These are phyloP conservation scores for Cicer yamashitae DNA, from an alignment of 306 rosid genomes.

Conservation along the genomic window DNA sequence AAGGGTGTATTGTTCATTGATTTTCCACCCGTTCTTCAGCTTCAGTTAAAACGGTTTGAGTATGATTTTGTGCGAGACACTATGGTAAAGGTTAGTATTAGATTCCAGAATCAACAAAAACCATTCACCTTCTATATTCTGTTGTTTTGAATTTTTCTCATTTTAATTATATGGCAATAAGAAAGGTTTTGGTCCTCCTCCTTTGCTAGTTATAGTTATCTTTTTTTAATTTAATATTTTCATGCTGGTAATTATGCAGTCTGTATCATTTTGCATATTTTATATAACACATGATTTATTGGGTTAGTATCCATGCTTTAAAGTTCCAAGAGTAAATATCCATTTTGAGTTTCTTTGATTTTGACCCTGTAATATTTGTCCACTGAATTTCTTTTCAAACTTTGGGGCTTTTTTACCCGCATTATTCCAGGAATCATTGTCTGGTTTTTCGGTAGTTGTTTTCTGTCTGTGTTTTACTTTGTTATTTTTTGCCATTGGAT, in stretches of 20 bases:
- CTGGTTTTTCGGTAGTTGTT: background rate
- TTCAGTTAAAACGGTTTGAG: slow-evolving; percentile 92
- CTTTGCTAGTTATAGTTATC: slow-evolving; percentile 5
- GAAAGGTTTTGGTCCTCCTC: slow-evolving; percentile 29
- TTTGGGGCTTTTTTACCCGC: background rate
- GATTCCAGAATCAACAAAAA: slow-evolving; percentile 29
- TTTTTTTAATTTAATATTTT: background rate
- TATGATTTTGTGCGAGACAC: slow-evolving; percentile 87
- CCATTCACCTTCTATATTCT: slow-evolving; percentile 12
- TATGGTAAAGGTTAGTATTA: slow-evolving; percentile 86
- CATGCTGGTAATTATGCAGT: background rate
- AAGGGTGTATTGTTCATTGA: slow-evolving; percentile 91
- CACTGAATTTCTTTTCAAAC: background rate
- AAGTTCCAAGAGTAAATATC: background rate
- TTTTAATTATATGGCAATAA: background rate
- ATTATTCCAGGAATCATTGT: background rate
- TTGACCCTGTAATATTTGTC: background rate
- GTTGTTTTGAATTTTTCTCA: slow-evolving; percentile 31
- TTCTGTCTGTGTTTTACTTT: slow-evolving; percentile 17
- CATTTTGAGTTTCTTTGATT: background rate
- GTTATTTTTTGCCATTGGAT: background rate
- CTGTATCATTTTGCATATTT: background rate
- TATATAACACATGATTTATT: background rate
- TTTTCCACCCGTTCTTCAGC: slow-evolving; percentile 98
- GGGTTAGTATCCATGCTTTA: background rate